Evolutionary conservation across 2,329 filamentous ascomycete species (phyloP).

Genomic region (Zymoseptoria crescenta): DNA sequence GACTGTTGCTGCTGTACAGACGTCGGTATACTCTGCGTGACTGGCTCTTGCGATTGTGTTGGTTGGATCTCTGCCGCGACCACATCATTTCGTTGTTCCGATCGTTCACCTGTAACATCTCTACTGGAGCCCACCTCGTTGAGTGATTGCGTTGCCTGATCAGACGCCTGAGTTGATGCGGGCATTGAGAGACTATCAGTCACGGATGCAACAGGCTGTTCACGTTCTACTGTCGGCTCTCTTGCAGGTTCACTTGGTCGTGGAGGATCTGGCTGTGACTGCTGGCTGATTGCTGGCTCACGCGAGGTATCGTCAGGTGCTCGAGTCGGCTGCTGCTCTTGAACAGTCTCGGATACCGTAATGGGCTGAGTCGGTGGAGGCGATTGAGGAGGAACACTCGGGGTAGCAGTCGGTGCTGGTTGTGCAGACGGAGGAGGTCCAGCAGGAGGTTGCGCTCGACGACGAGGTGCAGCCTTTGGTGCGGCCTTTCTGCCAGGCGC

Average conservation of each 20-base stretch:
- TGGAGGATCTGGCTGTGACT: constrained; percentile 11
- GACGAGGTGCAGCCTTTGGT: constrained; percentile 39
- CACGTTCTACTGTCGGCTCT: neutral
- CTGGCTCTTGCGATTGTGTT: neutral
- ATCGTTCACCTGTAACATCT: neutral
- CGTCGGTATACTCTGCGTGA: neutral
- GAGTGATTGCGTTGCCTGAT: neutral
- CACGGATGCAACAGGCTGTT: neutral
- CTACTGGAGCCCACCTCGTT: neutral
- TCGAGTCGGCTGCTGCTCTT: neutral
- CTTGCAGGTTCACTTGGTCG: constrained; percentile 7
- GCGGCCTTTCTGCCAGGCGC: constrained; percentile 45
- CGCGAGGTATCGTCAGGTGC: no score
- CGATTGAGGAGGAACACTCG: constrained; percentile 9
- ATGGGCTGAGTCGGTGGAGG: constrained; percentile 12
- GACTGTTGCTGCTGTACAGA: neutral
- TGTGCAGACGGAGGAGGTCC: constrained; percentile 12
- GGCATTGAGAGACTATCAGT: neutral
- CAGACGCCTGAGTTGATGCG: neutral
- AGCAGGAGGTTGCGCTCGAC: constrained; percentile 18
- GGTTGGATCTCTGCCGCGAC: neutral
- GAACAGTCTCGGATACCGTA: constrained; percentile 1
- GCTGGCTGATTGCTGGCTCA: constrained; percentile 2
- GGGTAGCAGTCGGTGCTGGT: constrained; percentile 1
- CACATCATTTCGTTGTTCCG: neutral